A percentile compares a stretch with the other conserved stretches of the same genome.
Evolutionary conservation across 768 basidiomycete species (phyloP).

Genomic region (Panus rudis): DNA sequence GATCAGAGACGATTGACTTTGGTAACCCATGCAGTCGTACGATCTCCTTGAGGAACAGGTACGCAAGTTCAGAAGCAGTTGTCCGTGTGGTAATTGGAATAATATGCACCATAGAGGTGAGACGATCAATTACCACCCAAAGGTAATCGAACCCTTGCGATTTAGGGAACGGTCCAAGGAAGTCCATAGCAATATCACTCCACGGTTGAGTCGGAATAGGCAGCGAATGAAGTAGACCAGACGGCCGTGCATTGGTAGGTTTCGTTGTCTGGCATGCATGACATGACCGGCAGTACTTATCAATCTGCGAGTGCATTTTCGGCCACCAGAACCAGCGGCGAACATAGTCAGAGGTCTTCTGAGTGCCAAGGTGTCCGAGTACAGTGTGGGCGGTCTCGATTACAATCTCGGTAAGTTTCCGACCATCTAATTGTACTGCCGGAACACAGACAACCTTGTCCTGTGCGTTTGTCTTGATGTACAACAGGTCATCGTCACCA

Average conservation of each 20-base stretch:
- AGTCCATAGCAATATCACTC: constrained; percentile 34
- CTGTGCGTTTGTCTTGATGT: not conserved
- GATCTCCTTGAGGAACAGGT: constrained; percentile 11
- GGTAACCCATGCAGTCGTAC: constrained; percentile 18
- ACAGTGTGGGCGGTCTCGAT: constrained; percentile 22
- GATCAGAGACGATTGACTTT: constrained; percentile 20
- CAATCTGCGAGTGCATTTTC: constrained; percentile 9
- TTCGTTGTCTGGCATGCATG: constrained; percentile 14
- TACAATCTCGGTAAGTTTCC: constrained; percentile 11
- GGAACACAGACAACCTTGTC: not conserved
- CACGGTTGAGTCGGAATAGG: constrained; percentile 26
- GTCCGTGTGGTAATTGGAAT: constrained; percentile 8
- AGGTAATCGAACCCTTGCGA: constrained; percentile 19
- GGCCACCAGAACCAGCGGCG: constrained; percentile 31
- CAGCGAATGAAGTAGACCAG: constrained; percentile 24
- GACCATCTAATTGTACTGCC: not conserved
- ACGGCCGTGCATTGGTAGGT: constrained; percentile 7
- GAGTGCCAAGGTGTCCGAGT: constrained; percentile 27
- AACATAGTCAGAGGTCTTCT: constrained; percentile 24
- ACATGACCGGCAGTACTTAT: constrained; percentile 17
- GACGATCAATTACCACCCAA: constrained; percentile 17
- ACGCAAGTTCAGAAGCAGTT: constrained; percentile 13
- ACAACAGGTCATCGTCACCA: not conserved
- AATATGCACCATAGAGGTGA: constrained; percentile 17
- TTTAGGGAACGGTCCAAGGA: constrained; percentile 28